Evolutionary conservation across 148 eudicot species (phyloP), one percentile per base, ranked within the genome.

Genomic region (Camellia japonica): DNA sequence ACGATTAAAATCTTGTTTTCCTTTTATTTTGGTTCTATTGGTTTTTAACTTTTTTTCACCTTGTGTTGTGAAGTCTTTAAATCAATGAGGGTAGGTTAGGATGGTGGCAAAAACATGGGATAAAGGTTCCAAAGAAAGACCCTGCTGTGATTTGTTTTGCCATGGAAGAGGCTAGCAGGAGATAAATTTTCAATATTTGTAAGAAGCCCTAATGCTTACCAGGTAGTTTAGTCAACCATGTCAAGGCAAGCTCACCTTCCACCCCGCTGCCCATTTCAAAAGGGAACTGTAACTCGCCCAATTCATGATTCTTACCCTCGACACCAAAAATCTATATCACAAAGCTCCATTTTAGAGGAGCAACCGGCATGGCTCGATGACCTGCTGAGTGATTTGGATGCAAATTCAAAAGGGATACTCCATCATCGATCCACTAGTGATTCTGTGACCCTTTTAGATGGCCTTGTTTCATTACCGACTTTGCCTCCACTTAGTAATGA

Each of bases 161-260:
- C 43, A 8, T 66, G 55, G 62, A 19, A 52, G 77, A 20, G 9
- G 62, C 66, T 43, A 51, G 14, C 47, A 18, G n/a, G 43, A 46
- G 30, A 19, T 30, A 30, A 30, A 30, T 30, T 30, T 1, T 1
- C 38, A 30, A 30, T 30, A 30, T 30, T 30, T 1, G 62, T 18
- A 10, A 67, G 73, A 75, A 49, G 67, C 47, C 23, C 11, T 18
- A 46, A 55, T 70, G 38, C 38, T 58, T 15, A 49, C 4, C 56
- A 16, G n/a, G 62, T 65, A 54, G 18, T 13, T 64, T n/a, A 78
- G 56, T 74, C 70, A 43, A 76, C 55, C 66, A 93, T 93, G 97
- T 89, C 88, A 6, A 90, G 88, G 74, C 87, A 90, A 69, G 82
- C 91, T 78, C 90, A 90, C 9, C 94, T 91, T 79, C 97, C 97